A percentile compares a stretch with the other conserved stretches of the same genome.
Conservation (phyloP, 352 stramenopile species). For the Globisporangium nodosum region DNA sequence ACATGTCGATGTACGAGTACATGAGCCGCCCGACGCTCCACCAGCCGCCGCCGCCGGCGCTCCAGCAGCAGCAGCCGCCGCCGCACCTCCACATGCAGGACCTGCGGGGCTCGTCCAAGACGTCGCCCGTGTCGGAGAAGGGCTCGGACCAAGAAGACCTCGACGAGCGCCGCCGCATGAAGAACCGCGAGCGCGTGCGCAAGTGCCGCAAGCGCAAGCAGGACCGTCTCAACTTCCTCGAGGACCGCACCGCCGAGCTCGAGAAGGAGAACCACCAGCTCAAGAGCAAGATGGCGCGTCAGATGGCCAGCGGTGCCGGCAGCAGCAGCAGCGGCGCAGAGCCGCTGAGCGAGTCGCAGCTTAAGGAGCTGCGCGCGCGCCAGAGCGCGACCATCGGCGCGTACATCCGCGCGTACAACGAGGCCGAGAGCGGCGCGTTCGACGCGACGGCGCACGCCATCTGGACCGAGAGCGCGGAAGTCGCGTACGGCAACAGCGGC, state of each 20-base stretch:
- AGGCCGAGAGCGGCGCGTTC: conserved; percentile 41
- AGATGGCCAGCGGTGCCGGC: conserved; percentile 8
- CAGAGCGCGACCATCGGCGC: conserved; percentile 69
- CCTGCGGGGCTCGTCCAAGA: conserved; percentile 22
- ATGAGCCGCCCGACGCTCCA: conserved; percentile 62
- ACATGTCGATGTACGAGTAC: conserved; percentile 84
- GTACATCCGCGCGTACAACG: conserved; percentile 76
- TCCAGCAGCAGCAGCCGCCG: conserved; percentile 9
- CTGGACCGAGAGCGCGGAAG: conserved; percentile 62
- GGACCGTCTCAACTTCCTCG: conserved; percentile 82
- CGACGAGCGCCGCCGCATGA: conserved; percentile 83
- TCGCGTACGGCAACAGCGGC: conserved; percentile 54
- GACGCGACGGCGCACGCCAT: conserved; percentile 44
- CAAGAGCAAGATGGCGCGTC: conserved; percentile 72
- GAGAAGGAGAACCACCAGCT: conserved; percentile 80
- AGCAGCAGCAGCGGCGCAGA: conserved; percentile 22
- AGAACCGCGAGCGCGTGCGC: conserved; percentile 85
- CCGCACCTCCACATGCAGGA: conserved; percentile 14
- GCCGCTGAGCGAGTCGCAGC: conserved; percentile 41
- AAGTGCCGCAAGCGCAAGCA: conserved; percentile 89
- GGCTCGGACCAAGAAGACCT: conserved; percentile 72
- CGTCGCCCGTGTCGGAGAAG: conserved; percentile 62
- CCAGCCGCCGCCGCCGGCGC: conserved; percentile 19
- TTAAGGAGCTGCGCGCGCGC: conserved; percentile 78
- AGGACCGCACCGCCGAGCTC: conserved; percentile 77